Conservation (phyloP, 2,329 filamentous ascomycete species). For the Pyrenophora graminea region DNA sequence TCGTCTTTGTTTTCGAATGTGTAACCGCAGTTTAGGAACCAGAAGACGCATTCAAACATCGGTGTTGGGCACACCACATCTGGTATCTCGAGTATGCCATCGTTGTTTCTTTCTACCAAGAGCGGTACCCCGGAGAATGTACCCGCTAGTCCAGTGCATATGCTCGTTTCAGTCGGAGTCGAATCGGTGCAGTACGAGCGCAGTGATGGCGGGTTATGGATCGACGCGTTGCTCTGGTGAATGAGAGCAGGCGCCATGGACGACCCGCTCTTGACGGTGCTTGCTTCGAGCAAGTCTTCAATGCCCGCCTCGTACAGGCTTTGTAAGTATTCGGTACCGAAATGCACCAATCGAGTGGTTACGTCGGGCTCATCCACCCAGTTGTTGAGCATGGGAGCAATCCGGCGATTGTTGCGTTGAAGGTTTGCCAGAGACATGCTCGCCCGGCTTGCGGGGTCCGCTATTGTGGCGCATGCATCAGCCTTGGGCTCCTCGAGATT, state of each 20-base stretch:
- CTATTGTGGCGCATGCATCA: constrained; percentile 23
- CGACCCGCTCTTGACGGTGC: constrained; percentile 19
- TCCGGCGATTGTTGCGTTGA: constrained; percentile 26
- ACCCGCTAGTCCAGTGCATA: constrained; percentile 32
- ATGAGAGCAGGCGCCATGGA: constrained; percentile 42
- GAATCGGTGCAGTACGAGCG: constrained; percentile 28
- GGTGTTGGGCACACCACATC: constrained; percentile 12
- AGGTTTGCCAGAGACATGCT: constrained; percentile 26
- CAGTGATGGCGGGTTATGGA: constrained; percentile 30
- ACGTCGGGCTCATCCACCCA: constrained; percentile 36
- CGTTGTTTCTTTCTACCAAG: constrained; percentile 28
- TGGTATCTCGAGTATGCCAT: constrained; percentile 34
- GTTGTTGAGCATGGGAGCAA: constrained; percentile 26
- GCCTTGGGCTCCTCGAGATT: constrained; percentile 11
- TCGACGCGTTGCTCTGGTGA: constrained; percentile 31
- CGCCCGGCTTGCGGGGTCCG: constrained; percentile 18
- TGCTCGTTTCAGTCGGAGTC: constrained; percentile 32
- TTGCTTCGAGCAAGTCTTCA: constrained; percentile 19
- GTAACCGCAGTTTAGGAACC: constrained; percentile 40
- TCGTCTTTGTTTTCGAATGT: constrained; percentile 24
- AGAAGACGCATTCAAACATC: constrained; percentile 40
- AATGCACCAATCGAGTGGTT: constrained; percentile 32
- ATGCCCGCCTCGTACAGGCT: constrained; percentile 16
- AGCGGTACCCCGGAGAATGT: constrained; percentile 26
- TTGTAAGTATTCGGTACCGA: constrained; percentile 15